phyloP scores from a whole-genome alignment of 371 early-diverging fungal genomes.

The Lichtheimia ramosa region DNA sequence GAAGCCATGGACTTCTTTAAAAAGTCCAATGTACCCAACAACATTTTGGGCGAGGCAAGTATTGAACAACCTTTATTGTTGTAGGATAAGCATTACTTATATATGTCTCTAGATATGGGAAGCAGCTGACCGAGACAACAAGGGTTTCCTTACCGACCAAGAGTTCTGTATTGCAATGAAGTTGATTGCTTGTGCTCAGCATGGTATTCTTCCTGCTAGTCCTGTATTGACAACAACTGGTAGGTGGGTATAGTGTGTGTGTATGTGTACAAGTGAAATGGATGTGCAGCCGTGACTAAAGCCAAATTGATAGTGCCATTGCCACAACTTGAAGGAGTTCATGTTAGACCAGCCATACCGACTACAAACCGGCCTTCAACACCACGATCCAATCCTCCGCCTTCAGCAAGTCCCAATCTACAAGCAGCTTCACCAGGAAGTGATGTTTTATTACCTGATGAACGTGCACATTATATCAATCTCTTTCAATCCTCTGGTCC shows the following conservation, averaged over 20 bases:
- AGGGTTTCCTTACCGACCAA: slow-evolving; percentile 71
- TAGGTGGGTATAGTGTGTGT: slow-evolving; percentile 15
- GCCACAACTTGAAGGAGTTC: slow-evolving; percentile 55
- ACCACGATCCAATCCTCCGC: slow-evolving; percentile 3
- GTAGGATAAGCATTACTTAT: background rate
- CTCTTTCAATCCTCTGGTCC: slow-evolving; percentile 73
- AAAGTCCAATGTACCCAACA: slow-evolving; percentile 71
- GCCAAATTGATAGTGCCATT: slow-evolving; percentile 28
- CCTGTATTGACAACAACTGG: slow-evolving; percentile 40
- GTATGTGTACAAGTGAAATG: background rate
- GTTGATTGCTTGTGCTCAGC: slow-evolving; percentile 86
- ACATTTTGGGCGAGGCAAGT: slow-evolving; percentile 67
- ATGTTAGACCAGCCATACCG: slow-evolving; percentile 12
- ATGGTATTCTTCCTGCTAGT: slow-evolving; percentile 49
- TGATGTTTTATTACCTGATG: slow-evolving; percentile 56
- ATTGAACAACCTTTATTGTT: background rate
- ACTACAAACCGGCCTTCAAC: slow-evolving; percentile 8
- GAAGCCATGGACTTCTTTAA: slow-evolving; percentile 80
- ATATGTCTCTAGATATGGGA: slow-evolving; percentile 76
- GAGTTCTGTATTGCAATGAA: slow-evolving; percentile 84
- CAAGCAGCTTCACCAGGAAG: slow-evolving; percentile 3
- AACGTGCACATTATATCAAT: slow-evolving; percentile 65
- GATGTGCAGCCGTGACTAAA: background rate
- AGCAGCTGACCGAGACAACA: slow-evolving; percentile 73
- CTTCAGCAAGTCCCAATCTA: slow-evolving; percentile 5